Conservation (phyloP, 805 yeast species). For the Metschnikowia continentalis region DNA sequence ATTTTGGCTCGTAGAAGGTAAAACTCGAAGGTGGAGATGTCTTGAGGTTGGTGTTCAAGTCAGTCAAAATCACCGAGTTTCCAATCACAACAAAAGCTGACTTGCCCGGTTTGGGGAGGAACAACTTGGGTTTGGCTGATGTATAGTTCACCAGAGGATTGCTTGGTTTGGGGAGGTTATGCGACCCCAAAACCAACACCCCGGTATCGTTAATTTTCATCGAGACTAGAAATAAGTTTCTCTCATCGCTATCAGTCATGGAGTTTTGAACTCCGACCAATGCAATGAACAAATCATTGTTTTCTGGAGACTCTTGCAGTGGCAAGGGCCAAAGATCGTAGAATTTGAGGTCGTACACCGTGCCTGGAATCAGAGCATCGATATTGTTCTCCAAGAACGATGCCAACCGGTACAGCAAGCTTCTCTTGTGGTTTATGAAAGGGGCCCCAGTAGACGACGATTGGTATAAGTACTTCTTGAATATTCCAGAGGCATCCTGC, state of each 20-base stretch:
- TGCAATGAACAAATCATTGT: slow-evolving; percentile 10
- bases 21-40: slow-evolving; percentile 16
- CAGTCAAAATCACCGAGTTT: slow-evolving; percentile 62
- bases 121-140: slow-evolving; percentile 42
- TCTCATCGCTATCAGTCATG: slow-evolving; percentile 13
- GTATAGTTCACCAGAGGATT: slow-evolving; percentile 2
- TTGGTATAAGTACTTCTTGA: slow-evolving; percentile 28
- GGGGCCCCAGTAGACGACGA: slow-evolving; percentile 28
- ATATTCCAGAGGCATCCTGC: slow-evolving; percentile 44
- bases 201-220: slow-evolving; percentile 49
- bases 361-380: slow-evolving; percentile 48
- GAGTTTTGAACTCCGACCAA: slow-evolving; percentile 14
- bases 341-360: slow-evolving; percentile 47
- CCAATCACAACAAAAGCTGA: slow-evolving; percentile 60
- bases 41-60: slow-evolving; percentile 41
- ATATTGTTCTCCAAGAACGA: slow-evolving; percentile 27
- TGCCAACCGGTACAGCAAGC: slow-evolving; percentile 32
- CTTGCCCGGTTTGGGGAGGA: slow-evolving; percentile 53
- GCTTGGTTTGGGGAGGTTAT: slow-evolving; percentile 50
- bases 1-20: slow-evolving; percentile 44
- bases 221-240: slow-evolving; percentile 48
- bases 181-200: slow-evolving; percentile 57
- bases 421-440: slow-evolving; percentile 21
- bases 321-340: slow-evolving; percentile 57
- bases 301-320: slow-evolving; percentile 18